A percentile compares a stretch with the other conserved stretches of the same genome.
These are phyloP conservation scores for Talaromyces trachyspermus DNA, from an alignment of 495 filamentous ascomycete species.

Conservation along the genomic window DNA sequence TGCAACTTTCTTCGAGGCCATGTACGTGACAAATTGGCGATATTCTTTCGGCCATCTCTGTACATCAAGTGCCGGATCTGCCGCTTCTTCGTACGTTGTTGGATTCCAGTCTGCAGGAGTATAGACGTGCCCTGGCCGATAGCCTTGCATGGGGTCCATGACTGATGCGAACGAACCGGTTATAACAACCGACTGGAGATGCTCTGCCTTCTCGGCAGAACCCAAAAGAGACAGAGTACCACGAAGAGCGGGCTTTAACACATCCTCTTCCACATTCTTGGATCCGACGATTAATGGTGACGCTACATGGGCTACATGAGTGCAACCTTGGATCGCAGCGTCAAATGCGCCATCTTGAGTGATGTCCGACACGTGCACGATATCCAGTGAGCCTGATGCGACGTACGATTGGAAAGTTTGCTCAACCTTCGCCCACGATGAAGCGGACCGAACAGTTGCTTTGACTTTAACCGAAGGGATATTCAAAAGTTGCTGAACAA, in stretches of 20 bases:
- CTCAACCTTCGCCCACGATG: slow-evolving; percentile 11
- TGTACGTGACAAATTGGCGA: background rate
- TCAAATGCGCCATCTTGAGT: background rate
- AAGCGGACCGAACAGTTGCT: slow-evolving; percentile 9
- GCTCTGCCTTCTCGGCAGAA: background rate
- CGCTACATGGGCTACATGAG: background rate
- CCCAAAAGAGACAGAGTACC: background rate
- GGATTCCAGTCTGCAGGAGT: slow-evolving; percentile 20
- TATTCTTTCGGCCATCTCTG: slow-evolving; percentile 34
- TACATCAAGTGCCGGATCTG: slow-evolving; percentile 76
- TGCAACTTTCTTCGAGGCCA: slow-evolving; percentile 4
- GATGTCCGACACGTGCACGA: background rate
- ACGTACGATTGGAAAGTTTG: background rate
- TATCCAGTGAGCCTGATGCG: background rate
- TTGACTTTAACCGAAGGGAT: slow-evolving; percentile 9
- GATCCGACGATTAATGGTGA: background rate
- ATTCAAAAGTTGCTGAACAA: background rate
- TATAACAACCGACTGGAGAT: slow-evolving; percentile 1
- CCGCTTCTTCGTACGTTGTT: slow-evolving; percentile 76
- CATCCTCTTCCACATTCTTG: slow-evolving; percentile 15
- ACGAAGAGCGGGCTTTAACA: slow-evolving; percentile 4
- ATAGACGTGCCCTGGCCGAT: background rate
- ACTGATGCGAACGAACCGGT: slow-evolving; percentile 6
- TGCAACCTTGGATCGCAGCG: background rate
- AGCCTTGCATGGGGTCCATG: background rate